Evolutionary conservation across 2,329 filamentous ascomycete genomes (phyloP), one percentile per base, ranked within the genome.

Genomic region (Stagonosporopsis cucurbitacearum): DNA sequence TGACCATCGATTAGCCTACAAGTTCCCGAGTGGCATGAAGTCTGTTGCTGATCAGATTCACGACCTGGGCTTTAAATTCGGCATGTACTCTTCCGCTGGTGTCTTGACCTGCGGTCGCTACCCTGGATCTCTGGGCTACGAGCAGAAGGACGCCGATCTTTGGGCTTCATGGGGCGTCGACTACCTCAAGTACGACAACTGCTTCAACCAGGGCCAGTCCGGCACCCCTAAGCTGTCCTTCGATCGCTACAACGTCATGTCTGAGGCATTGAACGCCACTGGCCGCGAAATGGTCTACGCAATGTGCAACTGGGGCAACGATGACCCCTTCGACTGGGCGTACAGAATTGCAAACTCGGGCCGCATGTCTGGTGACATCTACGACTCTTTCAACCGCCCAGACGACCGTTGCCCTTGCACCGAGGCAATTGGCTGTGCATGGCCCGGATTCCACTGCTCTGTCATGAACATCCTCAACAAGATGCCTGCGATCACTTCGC

Each of bases 101-200:
- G 71, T 73, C 36, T 77, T 76, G 59, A 72, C 79, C 46, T 74
- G 79, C 64, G 63, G 73, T 40, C 42, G 70, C 43, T 75, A 73
- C 35, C 66, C 79, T 1, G 82, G 80, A 1, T 79, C 75, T 36
- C 63, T 82, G 36, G 82, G 79, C 5, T 78, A 82, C 62, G 84
- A 84, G 64, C 74, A 78, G 30, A 75, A 80, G 25, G 83, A 86
- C 66, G 83, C 83, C 0, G 68, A 80, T 15, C 76, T 79, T 0
- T 85, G 79, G 65, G 82, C 83, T 1, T 71, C 69, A 15, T 83
- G 81, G 79, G 82, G 79, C 1, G 79, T 84, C 28, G 79, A 78
- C 55, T 75, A 72, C 47, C 58, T 67, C 19, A 67, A 84, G 65
- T 84, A 84, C 61, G 82, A 85, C 69, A 85, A 85, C 64, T 85